Base-by-base conservation (phyloP, 768 basidiomycete genomes). In the Leccinum pellstonianum region DNA sequence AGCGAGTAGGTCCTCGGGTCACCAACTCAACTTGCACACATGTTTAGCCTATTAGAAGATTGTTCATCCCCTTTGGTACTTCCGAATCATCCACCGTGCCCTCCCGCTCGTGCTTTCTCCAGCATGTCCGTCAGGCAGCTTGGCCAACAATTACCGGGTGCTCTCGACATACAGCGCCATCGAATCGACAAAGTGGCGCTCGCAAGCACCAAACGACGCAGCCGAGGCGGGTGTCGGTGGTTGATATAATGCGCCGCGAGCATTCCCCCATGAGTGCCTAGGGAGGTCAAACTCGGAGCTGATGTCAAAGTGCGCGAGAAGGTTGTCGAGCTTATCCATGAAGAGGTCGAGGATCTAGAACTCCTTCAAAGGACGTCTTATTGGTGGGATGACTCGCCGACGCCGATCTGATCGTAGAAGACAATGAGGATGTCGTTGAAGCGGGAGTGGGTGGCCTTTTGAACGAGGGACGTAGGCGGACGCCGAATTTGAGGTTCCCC, bases 241-340 rank as follows among this genome's bases (percentile, higher is more conserved):
- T 75, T 69, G 7, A 64, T 79, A 52, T 77, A 81, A 41, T 80
- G 75, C 5, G 72, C 62, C 0, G 73, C 82, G 9, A 86, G 73
- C 71, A 83, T 83, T 1, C 79, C 83, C 85, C 84, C 84, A 84
- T 5, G 81, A 84, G 52, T 86, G 84, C 0, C 85, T 85, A 1
- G 79, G 61, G 2, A 86, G 65, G 62, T 79, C 75, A 66, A 78
- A 85, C n/a, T 66, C 61, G 5, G 68, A 63, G 9, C 66, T 47
- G 59, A 84, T 76, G 0, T 71, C 75, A 19, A 86, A 71, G 23
- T 80, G 62, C 4, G 63, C 48, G 25, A 85, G 54, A 8, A 86
- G 62, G 55, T 82, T 84, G 29, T 12, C 12, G 12, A 35, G 33
- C 33, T 35, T 5, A 35, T 35, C 79, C 55, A 82, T 66, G 72